phyloP scores from a whole-genome alignment of 768 basidiomycete species.

The Trametes gibbosa region DNA sequence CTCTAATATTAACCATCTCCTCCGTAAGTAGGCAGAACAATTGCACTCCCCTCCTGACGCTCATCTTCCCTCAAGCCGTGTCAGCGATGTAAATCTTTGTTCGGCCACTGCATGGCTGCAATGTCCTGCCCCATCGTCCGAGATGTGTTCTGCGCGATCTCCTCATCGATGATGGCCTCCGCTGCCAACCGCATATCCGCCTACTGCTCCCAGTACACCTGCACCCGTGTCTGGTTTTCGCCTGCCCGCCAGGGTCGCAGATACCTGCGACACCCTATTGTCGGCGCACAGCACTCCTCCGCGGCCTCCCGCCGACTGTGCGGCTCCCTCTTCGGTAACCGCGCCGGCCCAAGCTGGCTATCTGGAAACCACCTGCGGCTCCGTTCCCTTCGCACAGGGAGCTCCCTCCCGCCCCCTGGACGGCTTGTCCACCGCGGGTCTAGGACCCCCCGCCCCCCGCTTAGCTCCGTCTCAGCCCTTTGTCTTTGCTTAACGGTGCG shows the following conservation, averaged over 20 bases:
- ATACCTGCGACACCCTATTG: conserved; percentile 1
- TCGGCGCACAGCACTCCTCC: conserved; percentile 1
- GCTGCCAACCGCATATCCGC: not conserved
- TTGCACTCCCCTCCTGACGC: conserved; percentile 4
- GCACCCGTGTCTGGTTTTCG: not conserved
- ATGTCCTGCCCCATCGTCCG: not conserved
- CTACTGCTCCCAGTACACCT: not conserved
- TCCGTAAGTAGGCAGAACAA: conserved; percentile 12
- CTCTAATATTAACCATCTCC: conserved; percentile 1
- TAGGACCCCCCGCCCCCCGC: not conserved
- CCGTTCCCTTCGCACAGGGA: conserved; percentile 18
- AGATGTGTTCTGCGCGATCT: not conserved
- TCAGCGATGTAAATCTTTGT: conserved; percentile 1
- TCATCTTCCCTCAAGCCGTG: conserved; percentile 12
- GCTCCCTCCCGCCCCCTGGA: not conserved
- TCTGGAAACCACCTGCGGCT: conserved; percentile 15
- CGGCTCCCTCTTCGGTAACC: conserved; percentile 7
- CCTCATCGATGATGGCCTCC: not conserved
- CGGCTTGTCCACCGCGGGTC: conserved; percentile 5
- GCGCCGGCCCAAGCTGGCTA: conserved; percentile 11
- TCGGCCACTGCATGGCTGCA: conserved; percentile 10
- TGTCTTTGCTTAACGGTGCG: not conserved
- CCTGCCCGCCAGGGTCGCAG: not conserved
- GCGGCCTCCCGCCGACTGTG: conserved; percentile 12
- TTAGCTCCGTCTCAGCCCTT: conserved; percentile 3